Conservation (phyloP, 345 rosid genomes). For the Eucalyptus marginata region DNA sequence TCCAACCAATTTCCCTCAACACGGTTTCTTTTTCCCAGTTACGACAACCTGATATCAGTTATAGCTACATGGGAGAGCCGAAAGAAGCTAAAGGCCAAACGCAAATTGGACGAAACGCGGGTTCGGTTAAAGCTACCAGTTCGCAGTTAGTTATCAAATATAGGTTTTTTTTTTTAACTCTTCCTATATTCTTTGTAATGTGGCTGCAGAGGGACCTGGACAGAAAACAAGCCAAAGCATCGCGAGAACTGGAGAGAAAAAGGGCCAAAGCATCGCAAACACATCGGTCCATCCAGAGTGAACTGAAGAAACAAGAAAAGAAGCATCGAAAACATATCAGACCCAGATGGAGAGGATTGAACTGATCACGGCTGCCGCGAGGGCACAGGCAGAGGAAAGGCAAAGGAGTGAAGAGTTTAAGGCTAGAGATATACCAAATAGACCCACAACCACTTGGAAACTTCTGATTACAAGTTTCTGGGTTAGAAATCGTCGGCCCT, state of each 20-base stretch:
- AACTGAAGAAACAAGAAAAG: constrained; percentile 12
- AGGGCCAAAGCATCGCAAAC: neutral
- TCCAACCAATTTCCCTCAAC: neutral
- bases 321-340: constrained; percentile 20
- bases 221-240: constrained; percentile 5
- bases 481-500: neutral
- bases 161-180: neutral
- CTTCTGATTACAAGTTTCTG: constrained; percentile 36
- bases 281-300: constrained; percentile 13
- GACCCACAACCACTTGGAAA: constrained; percentile 35
- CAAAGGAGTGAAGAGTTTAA: constrained; percentile 34
- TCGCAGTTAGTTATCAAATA: neutral
- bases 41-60: constrained; percentile 23
- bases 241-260: constrained; percentile 7
- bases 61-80: constrained; percentile 49
- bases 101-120: constrained; percentile 37
- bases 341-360: constrained; percentile 24
- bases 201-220: constrained; percentile 29
- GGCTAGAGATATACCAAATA: constrained; percentile 52
- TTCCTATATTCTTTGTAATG: neutral
- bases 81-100: constrained; percentile 42
- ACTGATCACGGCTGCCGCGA: constrained; percentile 42
- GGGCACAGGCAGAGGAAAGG: constrained; percentile 41
- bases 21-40: constrained; percentile 17
- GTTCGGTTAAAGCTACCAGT: constrained; percentile 9